These are phyloP conservation scores for Coemansia sp. DNA, from an alignment of 192 early-diverging fungal genomes.

Conservation along the genomic window DNA sequence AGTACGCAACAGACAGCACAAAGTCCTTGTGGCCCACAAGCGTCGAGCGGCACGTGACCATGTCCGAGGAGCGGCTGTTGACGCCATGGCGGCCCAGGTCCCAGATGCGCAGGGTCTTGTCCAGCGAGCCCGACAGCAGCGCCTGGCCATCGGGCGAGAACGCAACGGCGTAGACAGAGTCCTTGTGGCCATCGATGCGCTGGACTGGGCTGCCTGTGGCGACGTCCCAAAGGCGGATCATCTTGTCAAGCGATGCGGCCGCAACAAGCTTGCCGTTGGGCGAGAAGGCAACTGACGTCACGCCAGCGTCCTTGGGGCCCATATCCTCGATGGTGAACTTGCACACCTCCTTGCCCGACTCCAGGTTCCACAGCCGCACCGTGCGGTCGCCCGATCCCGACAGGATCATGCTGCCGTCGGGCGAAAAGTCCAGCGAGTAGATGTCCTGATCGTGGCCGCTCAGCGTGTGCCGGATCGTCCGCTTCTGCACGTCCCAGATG, in stretches of 20 bases:
- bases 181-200: constrained; percentile 91
- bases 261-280: constrained; percentile 86
- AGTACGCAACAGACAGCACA: constrained; percentile 92
- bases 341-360: constrained; percentile 69
- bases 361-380: constrained; percentile 86
- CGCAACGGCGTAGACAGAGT: constrained; percentile 94
- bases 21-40: constrained; percentile 85
- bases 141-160: constrained; percentile 91
- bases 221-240: constrained; percentile 91
- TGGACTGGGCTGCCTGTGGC: constrained; percentile 68
- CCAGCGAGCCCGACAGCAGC: constrained; percentile 88
- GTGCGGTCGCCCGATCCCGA: constrained; percentile 86
- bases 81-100: constrained; percentile 62
- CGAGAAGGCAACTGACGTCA: constrained; percentile 92
- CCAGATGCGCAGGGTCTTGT: constrained; percentile 92
- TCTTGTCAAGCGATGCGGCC: constrained; percentile 88
- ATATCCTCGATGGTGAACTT: constrained; percentile 77
- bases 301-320: constrained; percentile 85
- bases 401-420: constrained; percentile 86
- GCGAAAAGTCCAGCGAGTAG: constrained; percentile 91
- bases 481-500: constrained; percentile 69
- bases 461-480: constrained; percentile 66
- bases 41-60: constrained; percentile 39
- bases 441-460: constrained; percentile 95
- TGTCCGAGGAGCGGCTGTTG: constrained; percentile 26